These are phyloP conservation scores for Starmerella floricola DNA, from an alignment of 805 yeast genomes.

Conservation along the genomic window DNA sequence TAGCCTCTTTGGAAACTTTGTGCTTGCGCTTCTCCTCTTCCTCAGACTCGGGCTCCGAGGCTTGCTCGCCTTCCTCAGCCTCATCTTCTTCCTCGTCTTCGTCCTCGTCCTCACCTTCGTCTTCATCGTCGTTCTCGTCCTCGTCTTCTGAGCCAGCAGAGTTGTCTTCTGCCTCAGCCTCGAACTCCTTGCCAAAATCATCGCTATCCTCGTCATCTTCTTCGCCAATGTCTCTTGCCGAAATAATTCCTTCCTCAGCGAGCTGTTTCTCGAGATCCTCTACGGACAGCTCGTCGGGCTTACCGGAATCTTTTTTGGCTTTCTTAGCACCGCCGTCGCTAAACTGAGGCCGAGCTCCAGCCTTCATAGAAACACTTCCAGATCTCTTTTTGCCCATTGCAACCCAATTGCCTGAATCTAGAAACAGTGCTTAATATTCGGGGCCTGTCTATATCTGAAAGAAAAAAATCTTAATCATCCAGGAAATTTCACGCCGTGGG, in stretches of 20 bases:
- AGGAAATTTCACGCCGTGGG: background rate
- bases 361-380: slow-evolving; percentile 7
- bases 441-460: no score
- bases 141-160: background rate
- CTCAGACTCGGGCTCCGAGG: slow-evolving; percentile 1
- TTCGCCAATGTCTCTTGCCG: slow-evolving; percentile 15
- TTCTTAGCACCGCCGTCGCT: slow-evolving; percentile 1
- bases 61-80: slow-evolving; percentile 3
- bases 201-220: slow-evolving; percentile 7
- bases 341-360: background rate
- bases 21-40: no score
- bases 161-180: slow-evolving; percentile 1
- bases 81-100: background rate
- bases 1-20: no score
- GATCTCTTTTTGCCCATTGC: slow-evolving; percentile 17
- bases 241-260: slow-evolving; percentile 17
- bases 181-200: slow-evolving; percentile 1
- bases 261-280: slow-evolving; percentile 21
- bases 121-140: background rate
- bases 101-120: slow-evolving; percentile 2
- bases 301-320: slow-evolving; percentile 3
- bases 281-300: slow-evolving; percentile 17
- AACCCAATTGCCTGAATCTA: background rate
- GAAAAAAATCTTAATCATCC: slow-evolving; percentile 8
- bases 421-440: no score